Evolutionary conservation across 2,329 filamentous ascomycete species (phyloP), one percentile per base, ranked within the genome.

Genomic region (Colletotrichum navitas): DNA sequence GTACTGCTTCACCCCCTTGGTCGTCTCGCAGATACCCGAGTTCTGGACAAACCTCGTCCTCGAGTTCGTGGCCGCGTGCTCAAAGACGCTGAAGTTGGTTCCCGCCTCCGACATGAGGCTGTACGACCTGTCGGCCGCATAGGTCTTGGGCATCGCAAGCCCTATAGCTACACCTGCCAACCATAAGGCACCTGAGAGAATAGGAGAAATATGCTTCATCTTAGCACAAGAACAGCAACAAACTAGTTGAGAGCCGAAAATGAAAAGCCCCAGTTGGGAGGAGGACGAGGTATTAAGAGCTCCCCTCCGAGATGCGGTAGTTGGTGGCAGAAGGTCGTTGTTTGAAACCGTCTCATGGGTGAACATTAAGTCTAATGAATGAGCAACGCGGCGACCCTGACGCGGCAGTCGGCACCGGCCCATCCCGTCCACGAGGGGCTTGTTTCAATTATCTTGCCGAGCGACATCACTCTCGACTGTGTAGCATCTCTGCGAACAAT

Each of bases 1-100:
- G 75, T 85, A 85, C 71, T 85, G 84, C 39, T 84, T 86, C 2
- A 87, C 85, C 1, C 84, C 83, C 0, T 81, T 79, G 0, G 85
- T 87, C 0, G 84, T 86, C 77, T 87, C 85, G 74, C 85, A 87
- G 66, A 86, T 81, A 55, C 85, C 81, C 0, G 85, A 87, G 74
- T 88, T 86, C 32, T 82, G 83, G 34, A 88, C 85, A 67, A 83
- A 86, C 29, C 85, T 81, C 55, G 88, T 74, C 34, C 77, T 83
- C 1, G 83, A 80, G 51, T 79, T 80, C 1, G 85, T 86, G 1
- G 81, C 81, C n/a, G 80, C 80, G 75, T 87, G 85, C 71, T 86
- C 81, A 69, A 86, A 86, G 45, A 86, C 80, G 21, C 80, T 85
- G 74, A 84, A 84, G 5, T 80, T 81, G 36, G 63, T 74, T 21